Evolutionary conservation across 371 early-diverging fungal genomes (phyloP).

Genomic region (Circinella umbellata): DNA sequence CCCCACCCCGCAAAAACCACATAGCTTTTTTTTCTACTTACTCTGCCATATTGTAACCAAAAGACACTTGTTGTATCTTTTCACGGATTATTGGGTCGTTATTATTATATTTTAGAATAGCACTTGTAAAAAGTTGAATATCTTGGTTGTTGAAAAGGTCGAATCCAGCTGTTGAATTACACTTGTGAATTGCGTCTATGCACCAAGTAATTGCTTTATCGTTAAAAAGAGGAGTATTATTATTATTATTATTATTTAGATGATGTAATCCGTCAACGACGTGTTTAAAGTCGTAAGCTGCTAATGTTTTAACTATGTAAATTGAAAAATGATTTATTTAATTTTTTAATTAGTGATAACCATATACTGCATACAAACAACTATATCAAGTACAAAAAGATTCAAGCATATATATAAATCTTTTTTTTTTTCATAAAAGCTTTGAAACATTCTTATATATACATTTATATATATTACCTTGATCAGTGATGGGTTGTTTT

Average conservation of each 20-base stretch:
- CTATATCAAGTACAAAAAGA: too few species aligned
- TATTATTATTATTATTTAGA: background rate
- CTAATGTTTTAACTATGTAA: constrained; percentile 29
- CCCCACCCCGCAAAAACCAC: too few species aligned
- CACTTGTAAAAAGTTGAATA: constrained; percentile 19
- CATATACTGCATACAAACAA: too few species aligned
- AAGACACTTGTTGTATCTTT: constrained; percentile 22
- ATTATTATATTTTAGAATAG: constrained; percentile 17
- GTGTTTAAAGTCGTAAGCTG: constrained; percentile 18
- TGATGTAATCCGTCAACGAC: constrained; percentile 14
- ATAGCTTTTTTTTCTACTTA: constrained; percentile 6
- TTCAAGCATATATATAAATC: background rate
- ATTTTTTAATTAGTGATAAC: too few species aligned
- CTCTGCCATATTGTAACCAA: constrained; percentile 20
- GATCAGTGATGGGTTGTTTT: constrained; percentile 41
- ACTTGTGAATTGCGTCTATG: constrained; percentile 17
- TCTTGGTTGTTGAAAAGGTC: constrained; percentile 21
- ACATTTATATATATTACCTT: constrained; percentile 46
- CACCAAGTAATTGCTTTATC: constrained; percentile 20
- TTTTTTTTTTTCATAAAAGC: background rate
- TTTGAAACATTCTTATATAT: background rate
- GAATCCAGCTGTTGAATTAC: constrained; percentile 15
- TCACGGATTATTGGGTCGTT: constrained; percentile 20
- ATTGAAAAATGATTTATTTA: background rate
- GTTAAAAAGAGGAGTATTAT: background rate